Base-by-base conservation (phyloP, 2,329 filamentous ascomycete genomes). In the Fusarium luffae region DNA sequence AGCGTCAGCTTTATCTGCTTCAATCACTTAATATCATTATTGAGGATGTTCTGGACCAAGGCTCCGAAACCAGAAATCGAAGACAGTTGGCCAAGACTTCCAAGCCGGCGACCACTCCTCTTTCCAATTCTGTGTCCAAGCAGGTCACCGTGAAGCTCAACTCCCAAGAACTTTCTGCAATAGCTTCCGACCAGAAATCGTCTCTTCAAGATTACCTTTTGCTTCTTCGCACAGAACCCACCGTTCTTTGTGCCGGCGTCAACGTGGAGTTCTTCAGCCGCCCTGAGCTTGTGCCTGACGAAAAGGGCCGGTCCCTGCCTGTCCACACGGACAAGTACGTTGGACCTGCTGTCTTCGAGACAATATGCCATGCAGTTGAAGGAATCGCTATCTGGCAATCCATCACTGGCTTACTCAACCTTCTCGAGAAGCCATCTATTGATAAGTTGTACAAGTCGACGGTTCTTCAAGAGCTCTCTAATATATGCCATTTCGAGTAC, bases 381-480 rank as follows among this genome's bases (percentile, higher is more conserved):
- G 74, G 52, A 0, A 75, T 77, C 13, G 78, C 81, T 1, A 72
- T 80, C 18, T 86, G 82, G 83, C 71, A 75, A 7, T 85, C 83
- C 62, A 72, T 84, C 2, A 47, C 41, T 8, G 67, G 72, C 1
- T 78, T 85, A 2, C 69, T 86, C 3, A 64, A 77, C 7, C 64
- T 79, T 1, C 75, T 84, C 2, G 16, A 19, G 11, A 43, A 7
- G 7, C 61, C 57, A 0, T 18, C 37, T 0, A 70, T 75, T 37
- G 68, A 76, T 21, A 83, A 81, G 67, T 59, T 68, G 1, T 77
- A 77, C 40, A 75, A 70, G 7, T 69, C 66, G 2, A 75, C 80
- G 2, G 54, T 85, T 11, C 74, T 84, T 4, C 83, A 86, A 61
- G 84, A 86, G 50, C 63, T 85, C 0, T 77, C 80, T 27, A 85